Base-by-base conservation (phyloP, 2,329 filamentous ascomycete genomes). In the Leptosphaerulina australis region DNA sequence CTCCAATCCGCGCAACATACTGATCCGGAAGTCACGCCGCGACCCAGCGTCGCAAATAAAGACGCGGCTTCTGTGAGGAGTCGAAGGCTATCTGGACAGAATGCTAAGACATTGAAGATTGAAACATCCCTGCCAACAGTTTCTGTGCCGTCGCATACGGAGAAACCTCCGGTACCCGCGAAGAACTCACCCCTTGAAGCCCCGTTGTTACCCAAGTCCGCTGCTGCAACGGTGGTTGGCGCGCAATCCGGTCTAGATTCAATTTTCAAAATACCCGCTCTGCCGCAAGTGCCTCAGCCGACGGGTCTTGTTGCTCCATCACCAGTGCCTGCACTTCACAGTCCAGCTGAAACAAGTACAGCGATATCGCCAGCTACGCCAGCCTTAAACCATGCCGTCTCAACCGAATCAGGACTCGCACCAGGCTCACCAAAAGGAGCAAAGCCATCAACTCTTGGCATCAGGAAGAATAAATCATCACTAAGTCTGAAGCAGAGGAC, bases 31-130 rank as follows among this genome's bases (percentile, higher is more conserved):
- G 58, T 47, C 18, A 66, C 67, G 24, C 63, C 70, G 45, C 64
- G 60, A 41, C 63, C 68, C 14, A 47, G 50, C 20, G 59, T 51
- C 25, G 55, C 56, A 17, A 55, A 54, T 12, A 71, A 68, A 44
- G 67, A 70, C 8, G 55, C 60, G 7, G 53, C 67, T 29, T 69
- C 85, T 30, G 88, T 95, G 41, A 83, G 90, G 44, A 90, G 82
- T 61, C 83, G 92, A 53, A 83, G 92, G 55, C 76, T 96, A 24
- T 96, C 92, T 3, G 89, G 88, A 6, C 87, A 90, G 62, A 90
- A 90, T 62, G 77, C 83, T 11, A 92, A 89, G 69, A 88, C 92
- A 64, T 78, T 97, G 40, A 96, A 91, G 74, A 97, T 97, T 47
- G 90, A 97, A 71, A 97, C 91, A 9, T 76, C 72, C 9, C 58